Evolutionary conservation across 192 early-diverging fungal genomes (phyloP).

Genomic region (Umbelopsis sp.): DNA sequence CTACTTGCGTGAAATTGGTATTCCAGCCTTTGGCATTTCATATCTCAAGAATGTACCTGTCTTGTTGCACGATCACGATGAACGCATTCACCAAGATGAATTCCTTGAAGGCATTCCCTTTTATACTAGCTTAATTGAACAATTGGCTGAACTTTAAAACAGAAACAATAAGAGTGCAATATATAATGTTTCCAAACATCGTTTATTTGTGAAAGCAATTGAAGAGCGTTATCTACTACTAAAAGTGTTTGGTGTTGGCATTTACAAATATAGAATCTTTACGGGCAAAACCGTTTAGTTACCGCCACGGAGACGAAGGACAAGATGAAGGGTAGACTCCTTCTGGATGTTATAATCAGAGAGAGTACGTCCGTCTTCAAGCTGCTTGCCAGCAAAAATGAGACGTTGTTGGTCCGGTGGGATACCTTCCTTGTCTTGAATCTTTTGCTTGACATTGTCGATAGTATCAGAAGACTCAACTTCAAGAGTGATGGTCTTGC

Average conservation of each 20-base stretch:
- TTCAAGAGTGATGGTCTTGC: too few species aligned
- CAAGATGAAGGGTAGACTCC: constrained; percentile 77
- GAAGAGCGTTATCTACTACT: not conserved
- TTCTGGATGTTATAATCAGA: constrained; percentile 82
- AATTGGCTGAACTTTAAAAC: constrained; percentile 44
- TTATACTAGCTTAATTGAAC: constrained; percentile 65
- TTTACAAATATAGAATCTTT: constrained; percentile 7
- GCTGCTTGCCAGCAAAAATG: constrained; percentile 82
- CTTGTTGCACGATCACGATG: constrained; percentile 86
- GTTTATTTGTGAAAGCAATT: not conserved
- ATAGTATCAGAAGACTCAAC: too few species aligned
- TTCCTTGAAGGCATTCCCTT: constrained; percentile 77
- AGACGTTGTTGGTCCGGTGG: constrained; percentile 82
- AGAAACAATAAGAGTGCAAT: not conserved
- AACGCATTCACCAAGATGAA: constrained; percentile 75
- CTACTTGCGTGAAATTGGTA: constrained; percentile 71
- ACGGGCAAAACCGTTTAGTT: constrained; percentile 47
- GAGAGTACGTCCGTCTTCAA: constrained; percentile 73
- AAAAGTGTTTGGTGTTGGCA: constrained; percentile 1
- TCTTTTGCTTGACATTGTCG: constrained; percentile 58
- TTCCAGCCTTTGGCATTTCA: constrained; percentile 84
- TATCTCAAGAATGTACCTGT: constrained; percentile 78
- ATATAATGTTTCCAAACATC: not conserved
- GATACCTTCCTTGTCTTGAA: constrained; percentile 63
- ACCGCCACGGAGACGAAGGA: constrained; percentile 81